Evolutionary conservation across 2,329 filamentous ascomycete species (phyloP), one percentile per base, ranked within the genome.

Genomic region (Tetracladium maxilliforme): DNA sequence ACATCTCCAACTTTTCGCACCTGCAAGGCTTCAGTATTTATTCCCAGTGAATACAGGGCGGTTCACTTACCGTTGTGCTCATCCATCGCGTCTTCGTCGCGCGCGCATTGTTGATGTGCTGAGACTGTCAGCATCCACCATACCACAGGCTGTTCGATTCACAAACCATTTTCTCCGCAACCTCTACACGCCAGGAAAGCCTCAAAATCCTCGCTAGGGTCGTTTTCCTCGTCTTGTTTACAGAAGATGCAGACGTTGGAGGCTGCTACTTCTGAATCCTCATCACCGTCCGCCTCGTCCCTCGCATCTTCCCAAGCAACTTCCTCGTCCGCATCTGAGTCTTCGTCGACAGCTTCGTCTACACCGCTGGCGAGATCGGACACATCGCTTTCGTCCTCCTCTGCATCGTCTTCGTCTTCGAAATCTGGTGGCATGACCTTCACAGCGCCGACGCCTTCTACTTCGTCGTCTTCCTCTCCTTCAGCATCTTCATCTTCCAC

Each of bases 41-140:
- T 19, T 9, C 9, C 9, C n/a, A n/a, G 18, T 9, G 18, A 15
- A 19, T 23, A 17, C 19, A 23, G 29, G 33, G 27, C 24, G 32
- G 27, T 24, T 21, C 12, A 22, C 64, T 49, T 64, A 84, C 80
- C 67, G 48, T 74, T 64, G 32, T 70, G 64, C 34, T 62, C 52
- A 38, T 55, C 56, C 40, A 80, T 54, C 34, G 69, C 69, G 30
- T 67, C 67, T 45, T 70, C 68, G 45, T 78, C 69, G 44, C 77
- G 72, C 30, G 83, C 86, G 54, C 87, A 94, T 64, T 90, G 78
- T 48, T 78, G 74, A 58, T 95, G 87, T 43, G 84, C 87, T 93
- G 57, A 45, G 57, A 45, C 44, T 34, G 45, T 65, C 41, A 62
- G 54, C 39, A 36, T 41, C 33, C 42, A 37, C 20, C 21, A 27